phyloP scores from a whole-genome alignment of 176 grass and related monocot genomes.

The Rhipidocladum racemiflorum region DNA sequence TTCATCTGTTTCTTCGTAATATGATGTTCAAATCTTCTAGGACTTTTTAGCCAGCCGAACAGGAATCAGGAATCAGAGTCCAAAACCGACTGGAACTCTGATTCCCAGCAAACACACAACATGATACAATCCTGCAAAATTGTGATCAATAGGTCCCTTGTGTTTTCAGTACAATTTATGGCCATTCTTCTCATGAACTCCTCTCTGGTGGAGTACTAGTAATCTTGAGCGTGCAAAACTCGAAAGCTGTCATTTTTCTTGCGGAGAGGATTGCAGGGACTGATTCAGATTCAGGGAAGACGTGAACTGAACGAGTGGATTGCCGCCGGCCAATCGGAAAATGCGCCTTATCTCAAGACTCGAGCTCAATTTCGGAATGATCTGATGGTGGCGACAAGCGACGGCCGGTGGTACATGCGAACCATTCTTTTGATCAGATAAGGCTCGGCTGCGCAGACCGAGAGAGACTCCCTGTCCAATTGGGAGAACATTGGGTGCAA shows the following conservation, averaged over 20 bases:
- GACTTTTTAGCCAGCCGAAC: too few species aligned
- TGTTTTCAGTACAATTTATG: not conserved
- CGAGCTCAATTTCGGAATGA: not conserved
- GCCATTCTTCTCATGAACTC: not conserved
- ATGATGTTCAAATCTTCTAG: too few species aligned
- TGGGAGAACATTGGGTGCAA: not conserved
- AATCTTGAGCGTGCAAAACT: not conserved
- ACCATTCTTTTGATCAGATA: constrained; percentile 34
- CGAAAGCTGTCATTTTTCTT: not conserved
- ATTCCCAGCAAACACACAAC: too few species aligned
- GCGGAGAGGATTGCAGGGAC: not conserved
- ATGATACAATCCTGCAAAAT: constrained; percentile 1
- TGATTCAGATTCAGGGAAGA: not conserved
- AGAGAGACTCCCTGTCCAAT: constrained; percentile 18
- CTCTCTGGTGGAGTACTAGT: not conserved
- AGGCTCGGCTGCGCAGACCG: not conserved
- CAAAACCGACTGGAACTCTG: too few species aligned
- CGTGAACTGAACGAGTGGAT: constrained; percentile 12
- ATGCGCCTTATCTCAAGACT: constrained; percentile 23
- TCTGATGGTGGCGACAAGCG: not conserved
- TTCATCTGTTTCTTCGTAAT: not conserved
- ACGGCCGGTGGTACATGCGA: constrained; percentile 6
- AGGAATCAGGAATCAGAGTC: too few species aligned
- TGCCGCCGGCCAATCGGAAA: not conserved
- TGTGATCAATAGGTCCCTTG: not conserved